phyloP scores from a whole-genome alignment of 345 rosid species.

The Odontarrhena argentea region DNA sequence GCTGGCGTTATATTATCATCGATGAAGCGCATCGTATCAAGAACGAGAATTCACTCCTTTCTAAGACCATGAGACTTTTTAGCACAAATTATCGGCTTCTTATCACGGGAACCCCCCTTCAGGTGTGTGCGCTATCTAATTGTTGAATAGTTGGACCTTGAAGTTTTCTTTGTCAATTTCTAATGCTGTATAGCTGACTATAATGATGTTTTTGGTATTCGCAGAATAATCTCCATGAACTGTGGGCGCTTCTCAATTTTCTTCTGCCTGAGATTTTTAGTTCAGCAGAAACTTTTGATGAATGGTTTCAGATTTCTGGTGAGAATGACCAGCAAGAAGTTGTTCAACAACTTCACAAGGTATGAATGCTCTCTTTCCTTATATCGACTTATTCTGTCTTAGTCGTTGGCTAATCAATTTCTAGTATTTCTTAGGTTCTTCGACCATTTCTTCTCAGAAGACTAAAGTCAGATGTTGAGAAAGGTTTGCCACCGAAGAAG shows the following conservation, averaged over 20 bases:
- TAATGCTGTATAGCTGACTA: no score
- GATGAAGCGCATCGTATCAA: constrained; percentile 99
- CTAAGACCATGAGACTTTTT: constrained; percentile 94
- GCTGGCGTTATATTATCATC: constrained; percentile 96
- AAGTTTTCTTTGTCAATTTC: constrained; percentile 11
- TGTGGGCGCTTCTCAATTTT: constrained; percentile 98
- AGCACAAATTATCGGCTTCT: constrained; percentile 94
- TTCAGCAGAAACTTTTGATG: constrained; percentile 99
- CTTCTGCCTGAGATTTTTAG: constrained; percentile 96
- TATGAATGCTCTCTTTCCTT: constrained; percentile 41
- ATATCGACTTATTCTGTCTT: neutral
- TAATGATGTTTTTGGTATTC: constrained; percentile 31
- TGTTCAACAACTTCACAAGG: constrained; percentile 99
- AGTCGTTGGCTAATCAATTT: constrained; percentile 19
- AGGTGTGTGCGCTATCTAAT: constrained; percentile 53
- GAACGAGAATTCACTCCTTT: constrained; percentile 96
- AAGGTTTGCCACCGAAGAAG: constrained; percentile 98
- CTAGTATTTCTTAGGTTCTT: constrained; percentile 58
- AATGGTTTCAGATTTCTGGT: constrained; percentile 99
- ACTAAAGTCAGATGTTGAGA: constrained; percentile 96
- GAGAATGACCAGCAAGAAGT: constrained; percentile 99
- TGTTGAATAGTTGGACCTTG: constrained; percentile 12
- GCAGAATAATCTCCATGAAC: constrained; percentile 99
- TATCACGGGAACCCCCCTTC: constrained; percentile 98
- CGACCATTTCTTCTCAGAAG: constrained; percentile 98